Conservation (phyloP, 345 rosid species). For the Euphorbia pulcherrima region DNA sequence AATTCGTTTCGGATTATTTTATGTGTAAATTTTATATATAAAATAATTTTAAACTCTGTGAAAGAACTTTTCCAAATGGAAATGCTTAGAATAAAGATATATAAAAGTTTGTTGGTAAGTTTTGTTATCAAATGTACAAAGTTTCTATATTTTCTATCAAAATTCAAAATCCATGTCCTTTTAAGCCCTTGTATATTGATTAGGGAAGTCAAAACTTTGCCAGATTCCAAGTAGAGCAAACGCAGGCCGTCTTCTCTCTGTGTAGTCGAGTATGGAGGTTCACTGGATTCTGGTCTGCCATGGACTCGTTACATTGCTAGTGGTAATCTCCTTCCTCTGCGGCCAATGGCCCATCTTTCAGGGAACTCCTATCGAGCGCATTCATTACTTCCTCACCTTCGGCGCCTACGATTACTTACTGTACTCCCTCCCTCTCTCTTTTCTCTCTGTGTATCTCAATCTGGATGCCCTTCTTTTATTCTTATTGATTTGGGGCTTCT, state of each 20-base stretch:
- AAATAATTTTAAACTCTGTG: too few relatives aligned
- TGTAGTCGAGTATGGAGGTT: constrained; percentile 39
- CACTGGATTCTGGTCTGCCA: constrained; percentile 73
- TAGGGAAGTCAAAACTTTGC: too few relatives aligned
- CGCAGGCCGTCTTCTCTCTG: not conserved
- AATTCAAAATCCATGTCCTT: too few relatives aligned
- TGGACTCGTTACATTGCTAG: constrained; percentile 54
- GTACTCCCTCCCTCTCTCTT: constrained; percentile 27
- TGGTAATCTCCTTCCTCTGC: constrained; percentile 75
- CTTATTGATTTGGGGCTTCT: constrained; percentile 5
- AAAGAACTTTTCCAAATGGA: too few relatives aligned
- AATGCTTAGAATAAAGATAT: too few relatives aligned
- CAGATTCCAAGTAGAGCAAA: not conserved
- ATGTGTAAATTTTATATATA: too few relatives aligned
- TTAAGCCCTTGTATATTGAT: too few relatives aligned
- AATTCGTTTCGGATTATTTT: too few relatives aligned
- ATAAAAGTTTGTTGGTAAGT: too few relatives aligned
- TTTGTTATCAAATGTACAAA: too few relatives aligned
- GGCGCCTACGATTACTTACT: constrained; percentile 81
- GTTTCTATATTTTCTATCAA: too few relatives aligned
- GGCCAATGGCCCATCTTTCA: constrained; percentile 83
- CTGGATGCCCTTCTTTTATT: not conserved
- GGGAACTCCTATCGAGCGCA: not conserved
- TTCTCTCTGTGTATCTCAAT: not conserved
- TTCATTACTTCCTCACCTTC: constrained; percentile 70